Percentiles rank a stretch among this genome's conserved stretches.
Evolutionary conservation across 441 rosid genomes (phyloP).

Genomic region (Jatropha multifida): DNA sequence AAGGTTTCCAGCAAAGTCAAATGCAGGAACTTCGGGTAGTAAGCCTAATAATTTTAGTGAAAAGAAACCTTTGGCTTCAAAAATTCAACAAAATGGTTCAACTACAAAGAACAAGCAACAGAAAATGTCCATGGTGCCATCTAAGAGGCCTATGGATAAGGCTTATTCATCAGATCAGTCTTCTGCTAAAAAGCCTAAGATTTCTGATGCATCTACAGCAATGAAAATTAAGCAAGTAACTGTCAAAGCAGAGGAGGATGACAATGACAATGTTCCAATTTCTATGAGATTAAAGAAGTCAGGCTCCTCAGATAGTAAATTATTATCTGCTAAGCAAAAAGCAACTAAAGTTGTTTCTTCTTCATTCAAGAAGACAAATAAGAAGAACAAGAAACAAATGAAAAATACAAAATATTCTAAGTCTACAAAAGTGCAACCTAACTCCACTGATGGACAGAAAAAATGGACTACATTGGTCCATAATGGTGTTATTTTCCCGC

Average conservation of each 20-base stretch:
- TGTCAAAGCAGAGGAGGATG: slow-evolving; percentile 59
- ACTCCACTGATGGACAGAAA: slow-evolving; percentile 94
- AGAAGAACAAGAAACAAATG: slow-evolving; percentile 58
- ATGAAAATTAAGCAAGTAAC: slow-evolving; percentile 44
- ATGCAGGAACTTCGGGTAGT: slow-evolving; percentile 43
- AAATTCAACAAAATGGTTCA: slow-evolving; percentile 64
- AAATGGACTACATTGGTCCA: slow-evolving; percentile 98
- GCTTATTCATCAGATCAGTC: slow-evolving; percentile 46
- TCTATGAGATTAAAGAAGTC: slow-evolving; percentile 64
- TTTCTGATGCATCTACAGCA: slow-evolving; percentile 41
- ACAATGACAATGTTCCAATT: slow-evolving; percentile 72
- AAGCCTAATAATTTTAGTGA: slow-evolving; percentile 40
- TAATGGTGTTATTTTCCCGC: slow-evolving; percentile 96
- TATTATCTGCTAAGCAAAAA: slow-evolving; percentile 48
- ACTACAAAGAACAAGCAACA: slow-evolving; percentile 41
- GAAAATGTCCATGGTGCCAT: slow-evolving; percentile 37
- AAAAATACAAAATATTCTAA: slow-evolving; percentile 72
- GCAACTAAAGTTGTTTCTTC: slow-evolving; percentile 42
- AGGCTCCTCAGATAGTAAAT: slow-evolving; percentile 42
- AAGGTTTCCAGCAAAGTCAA: slow-evolving; percentile 43
- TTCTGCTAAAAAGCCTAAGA: slow-evolving; percentile 65
- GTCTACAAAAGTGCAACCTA: slow-evolving; percentile 66
- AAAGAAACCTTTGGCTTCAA: slow-evolving; percentile 50
- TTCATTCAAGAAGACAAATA: slow-evolving; percentile 51
- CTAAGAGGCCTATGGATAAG: slow-evolving; percentile 77